These are phyloP conservation scores for Mimosa bimucronata DNA, from an alignment of 306 rosid genomes.

Conservation along the genomic window DNA sequence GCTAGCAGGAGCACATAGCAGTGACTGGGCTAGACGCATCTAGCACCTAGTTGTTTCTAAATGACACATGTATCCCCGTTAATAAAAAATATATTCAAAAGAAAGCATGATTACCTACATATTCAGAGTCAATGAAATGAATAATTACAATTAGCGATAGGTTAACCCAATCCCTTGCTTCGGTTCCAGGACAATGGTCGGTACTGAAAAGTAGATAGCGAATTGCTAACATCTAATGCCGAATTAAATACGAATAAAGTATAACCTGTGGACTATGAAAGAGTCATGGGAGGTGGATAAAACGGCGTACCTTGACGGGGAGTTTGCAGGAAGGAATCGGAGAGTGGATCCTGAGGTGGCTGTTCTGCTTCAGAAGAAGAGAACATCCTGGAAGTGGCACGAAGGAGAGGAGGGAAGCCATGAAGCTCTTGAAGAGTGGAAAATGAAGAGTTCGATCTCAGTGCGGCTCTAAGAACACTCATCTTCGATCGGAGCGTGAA, in stretches of 20 bases:
- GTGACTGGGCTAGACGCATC: neutral
- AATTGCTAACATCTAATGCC: neutral
- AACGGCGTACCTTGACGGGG: slow-evolving; percentile 43
- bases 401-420: slow-evolving; percentile 37
- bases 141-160: neutral
- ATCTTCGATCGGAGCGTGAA: slow-evolving; percentile 37
- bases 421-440: slow-evolving; percentile 29
- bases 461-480: slow-evolving; percentile 53
- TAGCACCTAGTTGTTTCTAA: slow-evolving; percentile 23
- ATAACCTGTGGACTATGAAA: neutral
- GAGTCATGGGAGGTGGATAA: neutral
- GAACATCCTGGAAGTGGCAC: slow-evolving; percentile 35
- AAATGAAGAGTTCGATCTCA: slow-evolving; percentile 48
- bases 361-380: slow-evolving; percentile 67
- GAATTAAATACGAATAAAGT: neutral
- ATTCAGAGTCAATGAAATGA: neutral
- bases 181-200: neutral
- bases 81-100: neutral
- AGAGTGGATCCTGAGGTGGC: slow-evolving; percentile 42
- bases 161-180: neutral
- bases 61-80: slow-evolving; percentile 15
- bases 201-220: neutral
- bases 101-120: neutral
- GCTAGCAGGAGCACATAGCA: neutral
- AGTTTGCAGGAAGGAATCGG: slow-evolving; percentile 38